phyloP scores from a whole-genome alignment of 2,329 filamentous ascomycete species.

The Fusarium nisikadoi region DNA sequence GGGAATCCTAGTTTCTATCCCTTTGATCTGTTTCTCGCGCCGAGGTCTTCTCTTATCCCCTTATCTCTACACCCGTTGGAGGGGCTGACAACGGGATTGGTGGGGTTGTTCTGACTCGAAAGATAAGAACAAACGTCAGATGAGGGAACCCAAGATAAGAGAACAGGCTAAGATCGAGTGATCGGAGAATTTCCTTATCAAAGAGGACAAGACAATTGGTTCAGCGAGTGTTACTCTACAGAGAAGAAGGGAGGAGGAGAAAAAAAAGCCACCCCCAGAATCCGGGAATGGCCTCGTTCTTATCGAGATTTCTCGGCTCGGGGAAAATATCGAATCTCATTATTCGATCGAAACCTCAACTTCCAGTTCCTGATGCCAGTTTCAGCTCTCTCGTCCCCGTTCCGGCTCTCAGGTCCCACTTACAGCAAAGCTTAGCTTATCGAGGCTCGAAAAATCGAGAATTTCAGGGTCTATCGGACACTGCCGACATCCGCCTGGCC shows the following conservation, averaged over 20 bases:
- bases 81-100: constrained; percentile 30
- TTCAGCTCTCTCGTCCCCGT: neutral
- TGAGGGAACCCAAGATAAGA: constrained; percentile 20
- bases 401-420: constrained; percentile 8
- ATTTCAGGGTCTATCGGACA: constrained; percentile 40
- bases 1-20: constrained; percentile 21
- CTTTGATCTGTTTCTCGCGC: neutral
- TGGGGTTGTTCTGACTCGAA: constrained; percentile 32
- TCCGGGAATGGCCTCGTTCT: constrained; percentile 26
- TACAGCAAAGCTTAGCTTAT: constrained; percentile 31
- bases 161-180: constrained; percentile 1
- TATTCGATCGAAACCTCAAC: constrained; percentile 28
- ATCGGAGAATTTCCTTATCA: constrained; percentile 19
- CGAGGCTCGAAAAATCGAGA: neutral
- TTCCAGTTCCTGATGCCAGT: neutral
- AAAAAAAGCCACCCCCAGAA: constrained; percentile 18
- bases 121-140: constrained; percentile 33
- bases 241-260: neutral
- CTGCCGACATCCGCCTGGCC: constrained; percentile 40
- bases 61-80: constrained; percentile 38
- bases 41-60: constrained; percentile 22
- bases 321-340: neutral
- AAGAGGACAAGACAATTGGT: neutral
- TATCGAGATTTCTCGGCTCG: constrained; percentile 24
- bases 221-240: constrained; percentile 24